Evolutionary conservation across 2,329 filamentous ascomycete genomes (phyloP), one percentile per base, ranked within the genome.

Genomic region (Arthrobotrys megalospora): DNA sequence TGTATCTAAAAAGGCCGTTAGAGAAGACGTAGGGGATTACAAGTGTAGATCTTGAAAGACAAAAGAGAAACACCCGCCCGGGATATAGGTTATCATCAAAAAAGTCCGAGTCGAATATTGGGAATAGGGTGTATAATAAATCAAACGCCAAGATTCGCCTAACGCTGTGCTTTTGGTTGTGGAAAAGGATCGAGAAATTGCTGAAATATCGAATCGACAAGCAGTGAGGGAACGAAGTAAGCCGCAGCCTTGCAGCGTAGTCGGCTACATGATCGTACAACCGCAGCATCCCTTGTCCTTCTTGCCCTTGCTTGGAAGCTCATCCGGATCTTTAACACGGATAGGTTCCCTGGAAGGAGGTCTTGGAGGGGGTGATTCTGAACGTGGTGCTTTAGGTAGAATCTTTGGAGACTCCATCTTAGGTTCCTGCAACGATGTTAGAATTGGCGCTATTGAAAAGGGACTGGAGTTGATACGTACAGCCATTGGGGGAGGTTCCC

Each of bases 81-180:
- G 65, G 73, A 77, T 77, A 77, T 47, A 71, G 62, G 28, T 62
- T 58, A 58, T 70, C 73, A 71, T 77, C 28, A 71, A 71, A 67
- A 64, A 77, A 67, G 50, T 60, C 55, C 55, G 55, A 60, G 55
- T 60, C 34, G 69, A 75, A 68, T 64, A 62, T 36, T 53, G 52
- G 41, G 38, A 71, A 50, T 43, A 41, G 28, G 55, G 62, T 63
- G 38, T 50, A 77, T 66, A 71, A 66, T 43, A 78, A 47, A 72
- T 78, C 60, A 78, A 78, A 78, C 75, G 75, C 75, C 75, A 43
- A 78, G 75, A 68, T 78, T 78, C 75, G 75, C 75, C 75, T 45
- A 68, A 67, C 75, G 75, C 75, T 78, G 75, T 78, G 75, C 75
- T 78, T 78, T 78, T 72, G 47, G 66, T 78, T 58, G 66, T 69